Percentiles rank a stretch among this genome's conserved stretches.
phyloP scores from a whole-genome alignment of 257 asterid species.

The Perilla frutescens region DNA sequence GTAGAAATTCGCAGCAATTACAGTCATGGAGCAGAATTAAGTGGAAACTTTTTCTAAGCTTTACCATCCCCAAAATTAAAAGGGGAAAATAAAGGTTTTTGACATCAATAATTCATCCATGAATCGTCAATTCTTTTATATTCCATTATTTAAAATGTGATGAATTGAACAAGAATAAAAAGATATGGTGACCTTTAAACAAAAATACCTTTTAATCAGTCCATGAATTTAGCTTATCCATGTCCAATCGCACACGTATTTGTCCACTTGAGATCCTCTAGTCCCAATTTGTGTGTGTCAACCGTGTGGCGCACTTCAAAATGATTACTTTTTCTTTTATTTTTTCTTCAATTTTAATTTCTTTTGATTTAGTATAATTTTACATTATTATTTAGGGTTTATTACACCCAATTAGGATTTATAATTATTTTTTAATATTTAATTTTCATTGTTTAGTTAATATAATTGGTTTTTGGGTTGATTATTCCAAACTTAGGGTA shows the following conservation, averaged over 20 bases:
- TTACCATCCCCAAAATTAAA: not conserved
- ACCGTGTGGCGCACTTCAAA: too few species aligned
- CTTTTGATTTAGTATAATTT: too few species aligned
- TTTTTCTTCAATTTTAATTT: too few species aligned
- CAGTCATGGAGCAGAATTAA: slow-evolving; percentile 27
- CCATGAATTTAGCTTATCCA: slow-evolving; percentile 26
- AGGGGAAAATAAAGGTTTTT: not conserved
- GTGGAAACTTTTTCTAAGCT: slow-evolving; percentile 36
- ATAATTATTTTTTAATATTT: too few species aligned
- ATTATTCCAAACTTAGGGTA: too few species aligned
- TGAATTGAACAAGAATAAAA: not conserved
- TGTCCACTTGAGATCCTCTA: too few species aligned
- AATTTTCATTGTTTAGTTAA: too few species aligned
- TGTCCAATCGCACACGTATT: slow-evolving; percentile 35
- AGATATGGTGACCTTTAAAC: slow-evolving; percentile 2
- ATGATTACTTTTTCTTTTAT: too few species aligned
- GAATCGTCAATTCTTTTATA: not conserved
- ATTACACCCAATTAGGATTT: too few species aligned
- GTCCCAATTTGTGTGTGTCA: too few species aligned
- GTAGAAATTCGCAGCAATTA: slow-evolving; percentile 19
- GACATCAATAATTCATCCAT: slow-evolving; percentile 24
- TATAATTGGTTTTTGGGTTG: too few species aligned
- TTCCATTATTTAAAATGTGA: slow-evolving; percentile 29
- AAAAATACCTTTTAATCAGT: slow-evolving; percentile 6
- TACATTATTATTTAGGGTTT: too few species aligned